Base-by-base conservation (phyloP, 1,284 basidiomycete genomes). In the Somion occarium region DNA sequence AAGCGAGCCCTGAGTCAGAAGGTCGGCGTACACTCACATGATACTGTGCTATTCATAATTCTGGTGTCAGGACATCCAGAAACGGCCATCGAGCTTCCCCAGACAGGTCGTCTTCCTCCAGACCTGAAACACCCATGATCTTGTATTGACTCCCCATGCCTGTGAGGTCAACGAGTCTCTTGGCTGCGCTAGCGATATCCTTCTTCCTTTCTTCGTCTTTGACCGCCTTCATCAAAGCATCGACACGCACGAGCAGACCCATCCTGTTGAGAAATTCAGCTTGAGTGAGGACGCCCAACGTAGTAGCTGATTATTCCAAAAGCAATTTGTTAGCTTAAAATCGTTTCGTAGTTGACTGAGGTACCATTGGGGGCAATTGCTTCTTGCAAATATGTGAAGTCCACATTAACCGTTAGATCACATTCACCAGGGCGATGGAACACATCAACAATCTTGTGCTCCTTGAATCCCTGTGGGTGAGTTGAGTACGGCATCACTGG, bases 321-420 rank as follows among this genome's bases (percentile, higher is more conserved):
- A 15, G 51, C 52, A 46, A 39, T 13, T 25, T 38, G 24, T 43
- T 22, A 5, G 30, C 23, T 13, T n/a, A 37, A 45, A n/a, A 26
- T 49, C 25, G 0, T 34, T 34, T 15, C 15, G n/a, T n/a, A n/a
- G n/a, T n/a, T n/a, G n/a, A 34, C 7, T 7, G 30, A 63, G 79
- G 24, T 56, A 88, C 88, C 85, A 2, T 80, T 68, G 50, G 80
- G 81, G 0, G 68, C 66, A 53, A 95, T 71, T 0, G 92, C 85
- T 67, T 95, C 91, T 58, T 79, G 79, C 38, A 99, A 75, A 64
- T 91, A 91, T 0, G 84, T 79, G 69, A 99, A 99, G 69, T 99
- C 94, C 48, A 99, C 96, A 63, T 99, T 98, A 26, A 89, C 87
- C 0, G 97, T 99, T 46, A 99, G 70, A 67, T 99, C 97, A 43